phyloP scores from a whole-genome alignment of 176 grass and related monocot species.

The Oryza longistaminata region DNA sequence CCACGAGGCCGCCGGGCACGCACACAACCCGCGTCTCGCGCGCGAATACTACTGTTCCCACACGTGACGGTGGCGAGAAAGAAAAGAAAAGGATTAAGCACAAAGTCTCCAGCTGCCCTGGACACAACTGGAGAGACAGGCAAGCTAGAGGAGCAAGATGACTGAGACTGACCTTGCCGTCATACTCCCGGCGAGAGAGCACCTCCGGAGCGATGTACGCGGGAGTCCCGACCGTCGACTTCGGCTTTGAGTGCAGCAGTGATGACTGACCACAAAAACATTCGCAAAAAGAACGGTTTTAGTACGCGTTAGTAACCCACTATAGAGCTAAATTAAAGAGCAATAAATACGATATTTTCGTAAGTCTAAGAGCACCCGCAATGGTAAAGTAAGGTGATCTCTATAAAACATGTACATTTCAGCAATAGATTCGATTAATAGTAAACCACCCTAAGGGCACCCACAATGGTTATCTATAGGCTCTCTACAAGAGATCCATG shows the following conservation, averaged over 20 bases:
- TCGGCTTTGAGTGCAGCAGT: constrained; percentile 71
- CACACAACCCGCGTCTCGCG: not conserved
- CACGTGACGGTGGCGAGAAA: not conserved
- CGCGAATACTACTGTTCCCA: not conserved
- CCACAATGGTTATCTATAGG: no score
- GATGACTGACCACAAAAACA: constrained; percentile 53
- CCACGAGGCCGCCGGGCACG: not conserved
- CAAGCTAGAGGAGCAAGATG: not conserved
- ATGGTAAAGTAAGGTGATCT: no score
- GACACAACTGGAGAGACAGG: not conserved
- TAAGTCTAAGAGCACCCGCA: not conserved
- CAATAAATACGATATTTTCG: not conserved
- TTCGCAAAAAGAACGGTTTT: constrained; percentile 32
- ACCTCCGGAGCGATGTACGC: constrained; percentile 85
- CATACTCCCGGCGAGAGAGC: constrained; percentile 69
- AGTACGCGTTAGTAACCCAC: not conserved
- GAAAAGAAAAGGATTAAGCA: not conserved
- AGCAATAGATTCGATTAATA: no score
- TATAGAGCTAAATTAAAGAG: not conserved
- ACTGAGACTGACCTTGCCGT: constrained; percentile 70
- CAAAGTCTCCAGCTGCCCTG: not conserved
- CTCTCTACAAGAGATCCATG: no score
- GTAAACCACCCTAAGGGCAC: no score
- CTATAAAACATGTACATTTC: no score
- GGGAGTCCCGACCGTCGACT: constrained; percentile 77